A percentile compares a stretch with the other conserved stretches of the same genome.
Evolutionary conservation across 1,284 basidiomycete species (phyloP).

Genomic region (Porogramme epimiltina): DNA sequence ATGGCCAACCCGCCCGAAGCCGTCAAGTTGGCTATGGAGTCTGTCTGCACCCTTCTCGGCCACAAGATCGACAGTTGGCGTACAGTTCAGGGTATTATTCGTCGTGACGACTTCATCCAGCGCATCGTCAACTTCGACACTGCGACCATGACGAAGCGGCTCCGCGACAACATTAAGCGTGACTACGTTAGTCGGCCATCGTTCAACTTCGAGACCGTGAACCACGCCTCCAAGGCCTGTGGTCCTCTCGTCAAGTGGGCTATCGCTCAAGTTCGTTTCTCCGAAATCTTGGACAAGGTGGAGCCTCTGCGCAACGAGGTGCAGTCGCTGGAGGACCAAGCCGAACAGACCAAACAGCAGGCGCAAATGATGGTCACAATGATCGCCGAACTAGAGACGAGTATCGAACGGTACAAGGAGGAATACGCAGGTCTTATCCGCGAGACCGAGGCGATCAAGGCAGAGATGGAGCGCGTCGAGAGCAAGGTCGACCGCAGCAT

Average conservation of each 20-base stretch:
- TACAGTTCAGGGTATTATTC: slow-evolving; percentile 94
- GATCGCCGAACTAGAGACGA: slow-evolving; percentile 90
- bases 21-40: slow-evolving; percentile 99
- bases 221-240: slow-evolving; percentile 96
- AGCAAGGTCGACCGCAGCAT: slow-evolving; percentile 97
- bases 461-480: slow-evolving; percentile 97
- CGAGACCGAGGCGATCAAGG: slow-evolving; percentile 96
- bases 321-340: slow-evolving; percentile 88
- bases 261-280: slow-evolving; percentile 96
- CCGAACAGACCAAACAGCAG: slow-evolving; percentile 91
- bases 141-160: slow-evolving; percentile 82
- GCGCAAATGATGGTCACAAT: slow-evolving; percentile 89
- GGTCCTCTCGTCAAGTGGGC: slow-evolving; percentile 99
- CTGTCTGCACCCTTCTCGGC: slow-evolving; percentile 96
- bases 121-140: slow-evolving; percentile 98
- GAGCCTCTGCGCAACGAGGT: slow-evolving; percentile 97
- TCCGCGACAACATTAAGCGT: slow-evolving; percentile 92
- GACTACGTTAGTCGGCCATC: slow-evolving; percentile 92
- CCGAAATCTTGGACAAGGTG: slow-evolving; percentile 97
- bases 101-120: slow-evolving; percentile 96
- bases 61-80: slow-evolving; percentile 98
- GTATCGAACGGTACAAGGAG: slow-evolving; percentile 94
- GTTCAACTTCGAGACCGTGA: slow-evolving; percentile 95
- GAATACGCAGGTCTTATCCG: slow-evolving; percentile 98
- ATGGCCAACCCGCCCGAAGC: slow-evolving; percentile 99